Base-by-base conservation (phyloP, 2,329 filamentous ascomycete genomes). In the Venturia pyrina region DNA sequence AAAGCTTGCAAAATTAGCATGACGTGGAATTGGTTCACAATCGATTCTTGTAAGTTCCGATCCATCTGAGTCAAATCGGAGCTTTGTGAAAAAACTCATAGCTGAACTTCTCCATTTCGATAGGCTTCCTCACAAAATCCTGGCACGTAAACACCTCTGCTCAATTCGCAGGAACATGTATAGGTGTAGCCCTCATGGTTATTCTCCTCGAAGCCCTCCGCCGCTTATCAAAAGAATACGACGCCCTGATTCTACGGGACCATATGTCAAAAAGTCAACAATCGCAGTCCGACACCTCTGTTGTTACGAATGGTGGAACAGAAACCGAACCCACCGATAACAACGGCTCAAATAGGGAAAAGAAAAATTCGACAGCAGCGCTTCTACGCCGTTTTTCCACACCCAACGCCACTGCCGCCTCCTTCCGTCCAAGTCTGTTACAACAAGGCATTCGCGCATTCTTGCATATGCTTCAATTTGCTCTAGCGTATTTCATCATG, bases 401-500 rank as follows among this genome's bases (percentile, higher is more conserved):
- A 13, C 53, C 53, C 13, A 15, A 21, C 10, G 48, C 21, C 48
- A 53, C 48, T 3, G 21, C 48, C 48, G 21, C 53, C 32, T 59
- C 17, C 19, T 75, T 78, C 69, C 84, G 70, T 11, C 88, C 89
- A 0, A 88, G 78, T 13, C 50, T 87, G 1, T 70, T 83, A 32
- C 87, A 93, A 74, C 89, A 93, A 72, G 77, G 82, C 0, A 73
- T 89, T 4, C 83, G 89, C 5, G 87, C 89, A 0, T 68, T 87
- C 4, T 73, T 93, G 28, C 89, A 93, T 70, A 86, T 87, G 77
- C 66, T 85, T 3, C 88, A 90, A 70, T 91, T 93, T 71, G 86
- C 85, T 0, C 82, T 91, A 1, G 89, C 89, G 1, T 95, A 93
- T 74, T 85, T 93, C 70, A 76, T 93, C 71, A 93, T 95, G 90